phyloP scores from a whole-genome alignment of 805 yeast species.

The Cyberlindnera petersonii region DNA sequence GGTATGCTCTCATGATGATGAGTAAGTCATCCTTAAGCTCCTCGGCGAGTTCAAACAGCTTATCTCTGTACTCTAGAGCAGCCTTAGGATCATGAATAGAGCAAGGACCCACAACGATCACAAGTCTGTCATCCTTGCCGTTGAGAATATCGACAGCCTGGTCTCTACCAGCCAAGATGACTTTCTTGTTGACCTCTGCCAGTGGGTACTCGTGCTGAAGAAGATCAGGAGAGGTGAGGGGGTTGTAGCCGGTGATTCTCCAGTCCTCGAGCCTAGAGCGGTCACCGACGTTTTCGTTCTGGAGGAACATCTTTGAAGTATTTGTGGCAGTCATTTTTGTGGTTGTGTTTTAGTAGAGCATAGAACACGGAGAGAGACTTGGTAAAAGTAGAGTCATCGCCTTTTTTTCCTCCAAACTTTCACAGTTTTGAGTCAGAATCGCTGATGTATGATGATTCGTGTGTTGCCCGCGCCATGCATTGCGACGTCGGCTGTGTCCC shows the following conservation, averaged over 20 bases:
- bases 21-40: constrained; percentile 70
- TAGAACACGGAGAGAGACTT: too few species aligned
- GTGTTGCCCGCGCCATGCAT: too few species aligned
- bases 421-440: too few species aligned
- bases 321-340: constrained; percentile 9
- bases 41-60: constrained; percentile 55
- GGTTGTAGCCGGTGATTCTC: constrained; percentile 87
- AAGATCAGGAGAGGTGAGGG: constrained; percentile 91
- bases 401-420: too few species aligned
- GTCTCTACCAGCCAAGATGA: constrained; percentile 72
- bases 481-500: too few species aligned
- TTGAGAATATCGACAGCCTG: constrained; percentile 67
- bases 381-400: too few species aligned
- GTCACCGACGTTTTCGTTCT: constrained; percentile 82
- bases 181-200: constrained; percentile 52
- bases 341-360: background rate
- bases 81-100: constrained; percentile 93
- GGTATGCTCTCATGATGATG: constrained; percentile 94
- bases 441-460: too few species aligned
- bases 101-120: constrained; percentile 94
- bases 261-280: constrained; percentile 72
- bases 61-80: constrained; percentile 81
- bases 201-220: constrained; percentile 83
- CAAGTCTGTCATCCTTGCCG: constrained; percentile 82
- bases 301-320: constrained; percentile 60